Evolutionary conservation across 371 early-diverging fungal genomes (phyloP).

Genomic region (Saksenaea vasiformis): DNA sequence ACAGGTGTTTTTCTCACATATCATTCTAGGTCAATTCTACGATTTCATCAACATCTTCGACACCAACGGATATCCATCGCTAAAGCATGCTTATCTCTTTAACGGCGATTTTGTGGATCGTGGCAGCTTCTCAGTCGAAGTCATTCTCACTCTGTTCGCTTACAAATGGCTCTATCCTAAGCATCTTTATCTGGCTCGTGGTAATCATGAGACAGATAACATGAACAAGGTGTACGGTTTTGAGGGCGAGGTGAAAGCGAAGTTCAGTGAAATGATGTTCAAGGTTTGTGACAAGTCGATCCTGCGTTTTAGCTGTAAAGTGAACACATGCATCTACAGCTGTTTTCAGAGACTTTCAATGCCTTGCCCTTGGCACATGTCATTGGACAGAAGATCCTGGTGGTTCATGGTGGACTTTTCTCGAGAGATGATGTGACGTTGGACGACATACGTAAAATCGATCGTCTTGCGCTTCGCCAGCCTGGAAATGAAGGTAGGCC

Average conservation of each 20-base stretch:
- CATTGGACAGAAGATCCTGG: conserved; percentile 91
- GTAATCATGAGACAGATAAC: conserved; percentile 98
- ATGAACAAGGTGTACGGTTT: conserved; percentile 99
- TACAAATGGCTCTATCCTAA: conserved; percentile 92
- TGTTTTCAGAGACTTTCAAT: conserved; percentile 95
- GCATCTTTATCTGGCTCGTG: conserved; percentile 88
- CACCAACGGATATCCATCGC: conserved; percentile 85
- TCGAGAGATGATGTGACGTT: conserved; percentile 90
- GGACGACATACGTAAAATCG: conserved; percentile 87
- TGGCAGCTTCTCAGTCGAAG: conserved; percentile 95
- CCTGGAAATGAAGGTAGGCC: conserved; percentile 56
- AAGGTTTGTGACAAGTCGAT: conserved; percentile 31
- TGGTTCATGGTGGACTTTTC: conserved; percentile 98
- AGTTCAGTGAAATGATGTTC: conserved; percentile 90
- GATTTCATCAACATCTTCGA: conserved; percentile 95
- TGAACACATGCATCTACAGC: conserved; percentile 13
- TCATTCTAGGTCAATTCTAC: conserved; percentile 85
- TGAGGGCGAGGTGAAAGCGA: conserved; percentile 96
- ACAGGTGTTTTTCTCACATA: not conserved
- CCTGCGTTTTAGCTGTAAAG: not conserved
- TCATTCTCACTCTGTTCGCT: conserved; percentile 91
- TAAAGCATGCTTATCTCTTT: conserved; percentile 85
- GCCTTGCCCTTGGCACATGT: conserved; percentile 94
- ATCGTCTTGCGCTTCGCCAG: conserved; percentile 84
- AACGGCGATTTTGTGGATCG: conserved; percentile 99